Conservation (phyloP, 352 stramenopile species). For the Aphanomyces astaci region DNA sequence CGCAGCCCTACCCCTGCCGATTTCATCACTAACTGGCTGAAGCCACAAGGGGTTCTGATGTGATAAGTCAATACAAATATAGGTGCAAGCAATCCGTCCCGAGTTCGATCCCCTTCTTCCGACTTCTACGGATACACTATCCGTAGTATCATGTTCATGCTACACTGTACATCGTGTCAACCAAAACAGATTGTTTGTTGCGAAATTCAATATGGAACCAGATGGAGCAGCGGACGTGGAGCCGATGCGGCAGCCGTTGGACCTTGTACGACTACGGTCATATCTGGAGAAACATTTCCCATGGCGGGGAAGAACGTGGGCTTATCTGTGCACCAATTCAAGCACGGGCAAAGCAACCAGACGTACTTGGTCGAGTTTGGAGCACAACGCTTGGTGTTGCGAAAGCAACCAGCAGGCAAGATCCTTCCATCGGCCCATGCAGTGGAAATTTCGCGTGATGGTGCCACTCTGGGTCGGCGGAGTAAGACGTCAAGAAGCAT, state of each 20-base stretch:
- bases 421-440: slow-evolving; percentile 75
- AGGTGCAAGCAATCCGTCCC: no score
- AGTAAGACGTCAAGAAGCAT: no score
- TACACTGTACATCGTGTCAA: no score
- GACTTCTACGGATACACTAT: no score
- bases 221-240: slow-evolving; percentile 6
- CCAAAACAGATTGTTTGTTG: background rate
- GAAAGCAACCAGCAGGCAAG: slow-evolving; percentile 75
- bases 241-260: slow-evolving; percentile 16
- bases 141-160: no score
- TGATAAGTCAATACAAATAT: no score
- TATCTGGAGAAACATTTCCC: slow-evolving; percentile 14
- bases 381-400: slow-evolving; percentile 59
- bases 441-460: slow-evolving; percentile 69
- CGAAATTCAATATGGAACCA: background rate
- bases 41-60: no score
- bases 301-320: background rate
- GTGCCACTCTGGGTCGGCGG: no score
- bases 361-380: slow-evolving; percentile 77
- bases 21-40: no score
- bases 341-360: slow-evolving; percentile 81
- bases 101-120: no score
- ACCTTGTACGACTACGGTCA: background rate
- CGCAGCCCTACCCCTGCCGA: no score
- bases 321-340: slow-evolving; percentile 55